Evolutionary conservation across 257 asterid genomes (phyloP).

Genomic region (Primulina tabacum): DNA sequence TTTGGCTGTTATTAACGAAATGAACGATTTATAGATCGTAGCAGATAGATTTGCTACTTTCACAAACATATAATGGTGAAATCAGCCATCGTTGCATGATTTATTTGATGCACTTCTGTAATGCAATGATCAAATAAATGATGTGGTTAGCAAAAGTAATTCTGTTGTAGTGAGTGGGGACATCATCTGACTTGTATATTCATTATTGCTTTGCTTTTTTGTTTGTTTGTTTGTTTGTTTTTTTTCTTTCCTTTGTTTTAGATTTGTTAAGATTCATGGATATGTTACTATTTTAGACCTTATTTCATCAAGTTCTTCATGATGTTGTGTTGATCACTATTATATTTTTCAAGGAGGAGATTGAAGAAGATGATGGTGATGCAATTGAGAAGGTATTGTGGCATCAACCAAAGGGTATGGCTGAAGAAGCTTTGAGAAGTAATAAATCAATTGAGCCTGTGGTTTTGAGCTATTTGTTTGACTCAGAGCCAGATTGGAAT

Average conservation of each 20-base stretch:
- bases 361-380: conserved; percentile 89
- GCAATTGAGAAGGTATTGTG: conserved; percentile 91
- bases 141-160: too few species aligned
- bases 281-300: neutral
- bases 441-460: conserved; percentile 71
- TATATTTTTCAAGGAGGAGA: conserved; percentile 51
- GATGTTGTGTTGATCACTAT: conserved; percentile 26
- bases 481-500: conserved; percentile 83
- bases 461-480: conserved; percentile 71
- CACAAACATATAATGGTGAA: neutral
- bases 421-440: conserved; percentile 87
- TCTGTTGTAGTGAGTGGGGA: neutral
- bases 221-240: conserved; percentile 9
- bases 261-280: neutral
- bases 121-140: neutral
- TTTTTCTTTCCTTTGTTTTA: conserved; percentile 3
- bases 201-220: conserved; percentile 1
- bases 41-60: neutral
- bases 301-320: conserved; percentile 15
- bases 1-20: neutral
- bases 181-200: neutral
- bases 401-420: conserved; percentile 98
- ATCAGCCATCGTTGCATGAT: neutral
- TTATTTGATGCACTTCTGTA: neutral
- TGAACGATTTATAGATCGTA: neutral